Evolutionary conservation across 2,329 filamentous ascomycete species (phyloP).

Genomic region (Ascochyta fabae): DNA sequence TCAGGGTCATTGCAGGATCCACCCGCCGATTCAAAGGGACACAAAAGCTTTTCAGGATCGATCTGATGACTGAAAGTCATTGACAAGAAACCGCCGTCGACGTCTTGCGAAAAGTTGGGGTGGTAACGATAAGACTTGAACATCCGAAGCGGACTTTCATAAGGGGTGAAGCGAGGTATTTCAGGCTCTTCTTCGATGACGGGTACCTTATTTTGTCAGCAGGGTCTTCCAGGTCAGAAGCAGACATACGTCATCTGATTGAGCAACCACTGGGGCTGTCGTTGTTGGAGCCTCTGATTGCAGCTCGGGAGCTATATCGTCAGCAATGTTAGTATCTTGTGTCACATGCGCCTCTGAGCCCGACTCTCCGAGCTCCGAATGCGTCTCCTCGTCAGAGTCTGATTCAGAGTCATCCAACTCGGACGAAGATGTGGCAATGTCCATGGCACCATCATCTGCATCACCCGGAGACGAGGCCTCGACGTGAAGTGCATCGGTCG

Average conservation of each 20-base stretch:
- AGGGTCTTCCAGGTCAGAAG: background rate
- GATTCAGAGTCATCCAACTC: conserved; percentile 35
- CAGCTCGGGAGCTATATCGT: conserved; percentile 51
- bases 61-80: conserved; percentile 94
- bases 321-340: conserved; percentile 34
- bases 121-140: conserved; percentile 94
- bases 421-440: conserved; percentile 40
- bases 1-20: conserved; percentile 74
- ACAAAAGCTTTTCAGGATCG: conserved; percentile 75
- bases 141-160: conserved; percentile 79
- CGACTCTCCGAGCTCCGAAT: conserved; percentile 20
- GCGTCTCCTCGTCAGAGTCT: conserved; percentile 26
- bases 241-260: conserved; percentile 31
- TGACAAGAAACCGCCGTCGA: conserved; percentile 81
- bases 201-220: conserved; percentile 30
- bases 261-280: conserved; percentile 9
- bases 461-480: conserved; percentile 19
- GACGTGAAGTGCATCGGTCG: background rate
- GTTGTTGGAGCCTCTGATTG: conserved; percentile 30
- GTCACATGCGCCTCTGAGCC: conserved; percentile 5
- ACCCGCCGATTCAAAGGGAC: conserved; percentile 74
- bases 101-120: conserved; percentile 71
- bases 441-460: conserved; percentile 44
- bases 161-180: conserved; percentile 62
- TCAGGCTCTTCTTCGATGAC: conserved; percentile 20